These are phyloP conservation scores for Diaporthe australafricana DNA, from an alignment of 2,329 filamentous ascomycete species.

Conservation along the genomic window DNA sequence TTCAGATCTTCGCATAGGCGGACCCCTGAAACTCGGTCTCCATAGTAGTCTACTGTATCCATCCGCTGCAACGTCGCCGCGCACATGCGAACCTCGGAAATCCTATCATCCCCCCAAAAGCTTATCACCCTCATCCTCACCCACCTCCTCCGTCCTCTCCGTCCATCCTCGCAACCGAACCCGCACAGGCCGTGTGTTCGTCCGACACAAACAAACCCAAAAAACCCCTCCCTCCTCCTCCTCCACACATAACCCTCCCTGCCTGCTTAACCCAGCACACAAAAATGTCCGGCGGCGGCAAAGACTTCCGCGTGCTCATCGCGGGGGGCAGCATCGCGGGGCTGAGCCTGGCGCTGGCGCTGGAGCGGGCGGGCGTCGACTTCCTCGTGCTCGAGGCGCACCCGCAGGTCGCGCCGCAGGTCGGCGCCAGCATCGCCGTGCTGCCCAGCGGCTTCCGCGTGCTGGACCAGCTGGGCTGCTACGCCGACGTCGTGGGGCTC, in stretches of 20 bases:
- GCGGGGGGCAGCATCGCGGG: slow-evolving; percentile 61
- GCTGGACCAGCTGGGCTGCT: slow-evolving; percentile 62
- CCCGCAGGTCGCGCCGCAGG: slow-evolving; percentile 53
- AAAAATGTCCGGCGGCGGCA: not conserved
- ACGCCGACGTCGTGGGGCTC: slow-evolving; percentile 30
- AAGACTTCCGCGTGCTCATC: slow-evolving; percentile 52
- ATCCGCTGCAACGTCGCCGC: slow-evolving; percentile 10
- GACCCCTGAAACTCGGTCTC: not conserved
- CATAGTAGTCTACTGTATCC: slow-evolving; percentile 2
- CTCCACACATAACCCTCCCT: no score
- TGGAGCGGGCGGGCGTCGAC: slow-evolving; percentile 56
- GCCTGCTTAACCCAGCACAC: no score
- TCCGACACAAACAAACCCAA: not conserved
- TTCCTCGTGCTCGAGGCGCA: slow-evolving; percentile 61
- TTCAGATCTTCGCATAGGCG: not conserved
- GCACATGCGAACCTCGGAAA: not conserved
- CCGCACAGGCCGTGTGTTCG: not conserved
- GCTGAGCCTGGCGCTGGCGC: slow-evolving; percentile 56
- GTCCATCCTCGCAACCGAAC: no score
- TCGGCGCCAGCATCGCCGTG: slow-evolving; percentile 61
- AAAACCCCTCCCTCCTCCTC: no score
- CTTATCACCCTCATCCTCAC: no score
- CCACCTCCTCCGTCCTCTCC: not conserved
- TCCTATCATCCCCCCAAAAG: not conserved
- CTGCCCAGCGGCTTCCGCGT: slow-evolving; percentile 56